Percentiles rank a stretch among this genome's conserved stretches.
phyloP scores from a whole-genome alignment of 106 monocot genomes.

The Agapanthus africanus region DNA sequence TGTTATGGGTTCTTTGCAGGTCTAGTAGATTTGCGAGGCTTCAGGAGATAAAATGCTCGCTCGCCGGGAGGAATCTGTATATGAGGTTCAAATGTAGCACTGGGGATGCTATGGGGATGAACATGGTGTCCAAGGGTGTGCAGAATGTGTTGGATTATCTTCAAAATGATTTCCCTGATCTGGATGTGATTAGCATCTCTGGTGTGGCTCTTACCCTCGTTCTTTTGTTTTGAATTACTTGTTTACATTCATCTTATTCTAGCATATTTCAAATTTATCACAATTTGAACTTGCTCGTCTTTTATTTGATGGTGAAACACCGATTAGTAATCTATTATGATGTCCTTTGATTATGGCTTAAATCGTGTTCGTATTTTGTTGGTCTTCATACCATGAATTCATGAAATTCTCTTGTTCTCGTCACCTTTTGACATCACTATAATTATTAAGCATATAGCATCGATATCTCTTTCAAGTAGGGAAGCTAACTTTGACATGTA shows the following conservation, averaged over 20 bases:
- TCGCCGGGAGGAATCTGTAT: conserved; percentile 85
- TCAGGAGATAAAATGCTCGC: conserved; percentile 62
- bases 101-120: conserved; percentile 98
- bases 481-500: not conserved
- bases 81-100: conserved; percentile 83
- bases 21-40: conserved; percentile 88
- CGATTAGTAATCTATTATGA: not conserved
- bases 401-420: not conserved
- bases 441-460: not conserved
- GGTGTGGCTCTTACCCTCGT: conserved; percentile 27
- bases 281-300: not conserved
- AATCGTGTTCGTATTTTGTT: not conserved
- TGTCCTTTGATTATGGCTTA: not conserved
- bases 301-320: not conserved
- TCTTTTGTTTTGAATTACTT: not conserved
- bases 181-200: conserved; percentile 88
- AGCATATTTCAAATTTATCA: no score
- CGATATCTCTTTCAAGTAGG: not conserved
- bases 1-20: no score
- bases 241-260: no score
- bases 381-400: not conserved
- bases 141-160: conserved; percentile 84
- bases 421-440: not conserved
- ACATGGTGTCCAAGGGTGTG: conserved; percentile 97
- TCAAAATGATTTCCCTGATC: conserved; percentile 71